phyloP scores from a whole-genome alignment of 2,329 filamentous ascomycete species.

The Calonectria leucothoes region DNA sequence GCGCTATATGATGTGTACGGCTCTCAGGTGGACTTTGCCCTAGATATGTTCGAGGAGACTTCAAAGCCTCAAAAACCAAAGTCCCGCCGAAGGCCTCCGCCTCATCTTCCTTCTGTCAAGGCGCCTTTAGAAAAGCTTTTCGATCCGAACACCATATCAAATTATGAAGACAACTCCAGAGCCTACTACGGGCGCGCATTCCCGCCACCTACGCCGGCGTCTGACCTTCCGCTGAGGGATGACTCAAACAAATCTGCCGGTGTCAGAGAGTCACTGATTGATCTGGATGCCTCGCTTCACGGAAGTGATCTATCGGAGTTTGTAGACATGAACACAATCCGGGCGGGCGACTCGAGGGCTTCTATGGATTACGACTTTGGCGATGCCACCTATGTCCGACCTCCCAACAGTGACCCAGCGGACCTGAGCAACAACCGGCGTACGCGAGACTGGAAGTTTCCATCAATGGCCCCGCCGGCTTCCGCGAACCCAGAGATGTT shows the following conservation, averaged over 20 bases:
- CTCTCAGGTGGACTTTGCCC: slow-evolving; percentile 65
- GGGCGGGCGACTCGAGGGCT: slow-evolving; percentile 57
- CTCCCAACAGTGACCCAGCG: slow-evolving; percentile 68
- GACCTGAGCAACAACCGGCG: slow-evolving; percentile 64
- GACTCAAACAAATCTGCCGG: slow-evolving; percentile 61
- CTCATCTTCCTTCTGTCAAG: slow-evolving; percentile 67
- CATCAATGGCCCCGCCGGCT: slow-evolving; percentile 61
- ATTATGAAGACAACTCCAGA: slow-evolving; percentile 72
- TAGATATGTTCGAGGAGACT: slow-evolving; percentile 59
- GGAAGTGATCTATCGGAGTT: slow-evolving; percentile 68
- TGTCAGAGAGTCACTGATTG: slow-evolving; percentile 73
- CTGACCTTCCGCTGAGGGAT: slow-evolving; percentile 70
- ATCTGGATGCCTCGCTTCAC: slow-evolving; percentile 70
- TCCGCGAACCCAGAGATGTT: slow-evolving; percentile 66
- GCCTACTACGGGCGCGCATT: slow-evolving; percentile 67
- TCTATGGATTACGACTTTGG: slow-evolving; percentile 63
- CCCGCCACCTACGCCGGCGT: slow-evolving; percentile 51
- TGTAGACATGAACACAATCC: slow-evolving; percentile 71
- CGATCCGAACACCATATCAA: slow-evolving; percentile 73
- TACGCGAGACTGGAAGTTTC: slow-evolving; percentile 70
- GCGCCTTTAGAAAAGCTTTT: slow-evolving; percentile 74
- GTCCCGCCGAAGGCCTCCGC: slow-evolving; percentile 66
- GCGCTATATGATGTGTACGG: slow-evolving; percentile 73
- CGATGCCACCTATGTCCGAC: slow-evolving; percentile 57
- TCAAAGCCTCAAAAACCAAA: slow-evolving; percentile 66